Conservation (phyloP, 169 alveolate species). For the Cryptosporidium ryanae region DNA sequence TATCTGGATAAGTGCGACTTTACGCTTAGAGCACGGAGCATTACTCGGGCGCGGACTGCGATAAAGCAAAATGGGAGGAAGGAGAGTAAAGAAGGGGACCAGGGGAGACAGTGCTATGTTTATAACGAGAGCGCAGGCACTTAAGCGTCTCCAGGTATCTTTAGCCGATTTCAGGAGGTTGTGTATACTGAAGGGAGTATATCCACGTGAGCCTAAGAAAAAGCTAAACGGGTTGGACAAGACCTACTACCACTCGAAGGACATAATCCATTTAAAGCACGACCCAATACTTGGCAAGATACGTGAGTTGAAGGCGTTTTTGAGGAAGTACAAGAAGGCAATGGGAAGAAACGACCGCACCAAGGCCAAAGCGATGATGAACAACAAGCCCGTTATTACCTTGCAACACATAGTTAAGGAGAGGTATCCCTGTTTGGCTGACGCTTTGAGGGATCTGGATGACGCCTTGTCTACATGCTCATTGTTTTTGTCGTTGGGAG, state of each 20-base stretch:
- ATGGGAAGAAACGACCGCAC: slow-evolving; percentile 86
- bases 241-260: slow-evolving; percentile 93
- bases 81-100: slow-evolving; percentile 86
- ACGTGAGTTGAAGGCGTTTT: slow-evolving; percentile 89
- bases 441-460: slow-evolving; percentile 96
- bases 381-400: slow-evolving; percentile 90
- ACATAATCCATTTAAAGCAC: slow-evolving; percentile 89
- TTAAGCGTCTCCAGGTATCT: slow-evolving; percentile 90
- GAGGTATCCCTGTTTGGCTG: slow-evolving; percentile 95
- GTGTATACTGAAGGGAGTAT: slow-evolving; percentile 98
- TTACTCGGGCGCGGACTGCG: neutral
- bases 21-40: too few species aligned
- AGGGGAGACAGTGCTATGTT: slow-evolving; percentile 91
- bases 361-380: slow-evolving; percentile 86
- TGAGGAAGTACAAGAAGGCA: slow-evolving; percentile 91
- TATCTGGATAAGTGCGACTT: too few species aligned
- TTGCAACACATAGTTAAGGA: slow-evolving; percentile 95
- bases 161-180: slow-evolving; percentile 94
- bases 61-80: slow-evolving; percentile 48
- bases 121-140: slow-evolving; percentile 91
- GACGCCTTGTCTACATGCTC: slow-evolving; percentile 96
- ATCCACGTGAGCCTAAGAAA: slow-evolving; percentile 98
- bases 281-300: slow-evolving; percentile 89
- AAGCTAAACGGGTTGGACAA: slow-evolving; percentile 87
- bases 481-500: slow-evolving; percentile 87